Evolutionary conservation across 345 rosid species (phyloP), one percentile per base, ranked within the genome.

Genomic region (Reutealis trisperma): DNA sequence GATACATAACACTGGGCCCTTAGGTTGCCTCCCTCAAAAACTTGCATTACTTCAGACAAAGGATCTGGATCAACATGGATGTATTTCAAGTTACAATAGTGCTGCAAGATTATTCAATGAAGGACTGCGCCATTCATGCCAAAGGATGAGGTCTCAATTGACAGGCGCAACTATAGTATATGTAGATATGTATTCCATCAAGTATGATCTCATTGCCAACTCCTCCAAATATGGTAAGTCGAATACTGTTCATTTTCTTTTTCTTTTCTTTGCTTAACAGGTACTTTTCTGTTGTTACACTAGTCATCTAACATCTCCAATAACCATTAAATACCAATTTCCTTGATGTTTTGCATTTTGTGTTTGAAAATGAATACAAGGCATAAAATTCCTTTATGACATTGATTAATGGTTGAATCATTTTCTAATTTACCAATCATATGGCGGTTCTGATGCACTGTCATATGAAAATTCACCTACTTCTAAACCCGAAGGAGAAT

Each of bases 1-100:
- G 98, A 83, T 94, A 59, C 96, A 94, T 79, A 92, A 94, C 75
- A 94, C 96, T 0, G 96, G 97, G n/a, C 98, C 97, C 5, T 68
- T 94, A 70, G 98, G 97, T 55, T 94, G 98, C 81, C 86, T 94
- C 6, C 98, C 98, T 73, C 97, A 94, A 63, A 89, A 89, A 71
- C 98, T 94, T 73, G 77, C 93, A 22, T 64, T 83, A 67, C 88
- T 81, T 71, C 70, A 78, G 65, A 86, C 81, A 45, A 74, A 81
- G 82, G 90, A 63, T 42, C 66, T 87, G 4, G 98, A 89, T 83
- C 45, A 62, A 42, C 13, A 77, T 7, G 97, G 97, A 69, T 94
- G 98, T 72, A 76, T 90, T 58, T 75, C 88, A 19, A 81, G 69
- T 58, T 89, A 90, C 68, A 94, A 94, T 70, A 67, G 84, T 14